These are phyloP conservation scores for Closterium sp. DNA, from an alignment of 139 green algal genomes.

Conservation along the genomic window DNA sequence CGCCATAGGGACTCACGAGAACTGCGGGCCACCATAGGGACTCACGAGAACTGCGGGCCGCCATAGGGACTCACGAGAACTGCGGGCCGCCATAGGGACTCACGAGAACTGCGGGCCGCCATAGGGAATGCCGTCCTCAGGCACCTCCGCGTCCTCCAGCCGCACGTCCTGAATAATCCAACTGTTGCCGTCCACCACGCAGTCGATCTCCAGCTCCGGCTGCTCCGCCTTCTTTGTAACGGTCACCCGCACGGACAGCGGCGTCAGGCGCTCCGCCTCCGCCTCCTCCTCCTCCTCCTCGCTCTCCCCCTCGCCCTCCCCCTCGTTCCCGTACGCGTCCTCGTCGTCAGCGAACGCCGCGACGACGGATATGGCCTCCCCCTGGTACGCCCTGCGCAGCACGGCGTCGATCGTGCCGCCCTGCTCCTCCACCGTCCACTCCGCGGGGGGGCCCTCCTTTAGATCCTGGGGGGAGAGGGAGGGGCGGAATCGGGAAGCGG, in stretches of 20 bases:
- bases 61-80: not conserved
- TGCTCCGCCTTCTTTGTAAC: not conserved
- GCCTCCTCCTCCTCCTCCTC: not conserved
- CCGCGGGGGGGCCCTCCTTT: not conserved
- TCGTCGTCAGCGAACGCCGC: not conserved
- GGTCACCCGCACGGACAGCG: not conserved
- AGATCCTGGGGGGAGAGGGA: not conserved
- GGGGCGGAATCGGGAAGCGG: not conserved
- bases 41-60: too few species aligned
- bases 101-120: not conserved
- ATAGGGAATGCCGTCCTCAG: not conserved
- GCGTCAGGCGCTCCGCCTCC: not conserved
- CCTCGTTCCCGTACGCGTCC: not conserved
- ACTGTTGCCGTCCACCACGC: not conserved
- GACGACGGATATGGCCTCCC: not conserved
- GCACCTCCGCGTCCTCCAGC: not conserved
- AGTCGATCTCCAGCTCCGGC: not conserved
- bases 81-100: not conserved
- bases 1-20: not conserved
- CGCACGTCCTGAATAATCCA: not conserved
- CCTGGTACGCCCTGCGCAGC: not conserved
- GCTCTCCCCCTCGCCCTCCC: not conserved
- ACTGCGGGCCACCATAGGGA: not conserved
- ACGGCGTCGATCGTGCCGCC: not conserved
- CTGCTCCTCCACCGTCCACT: not conserved